A percentile compares a stretch with the other conserved stretches of the same genome.
Evolutionary conservation across 345 rosid genomes (phyloP).

Genomic region (Salix exigua): DNA sequence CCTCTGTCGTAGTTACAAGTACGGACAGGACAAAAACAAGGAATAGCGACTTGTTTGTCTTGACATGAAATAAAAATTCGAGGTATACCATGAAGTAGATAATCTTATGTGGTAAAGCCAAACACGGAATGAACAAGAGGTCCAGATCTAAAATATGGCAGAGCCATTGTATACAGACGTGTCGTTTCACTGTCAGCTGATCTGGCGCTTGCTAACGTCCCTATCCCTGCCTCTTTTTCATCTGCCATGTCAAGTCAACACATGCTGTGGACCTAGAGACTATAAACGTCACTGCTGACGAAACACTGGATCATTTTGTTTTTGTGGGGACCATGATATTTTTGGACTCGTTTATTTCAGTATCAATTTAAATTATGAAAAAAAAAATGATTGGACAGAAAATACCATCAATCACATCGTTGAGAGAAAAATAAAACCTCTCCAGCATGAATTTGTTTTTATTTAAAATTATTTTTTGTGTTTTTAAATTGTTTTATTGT

Average conservation of each 20-base stretch:
- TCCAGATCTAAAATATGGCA: not conserved
- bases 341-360: too few relatives aligned
- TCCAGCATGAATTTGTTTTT: too few relatives aligned
- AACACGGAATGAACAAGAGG: constrained; percentile 4
- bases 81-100: not conserved
- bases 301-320: not conserved
- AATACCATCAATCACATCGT: too few relatives aligned
- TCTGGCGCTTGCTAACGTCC: not conserved
- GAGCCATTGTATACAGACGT: constrained; percentile 2
- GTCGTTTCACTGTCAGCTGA: not conserved
- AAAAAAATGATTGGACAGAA: too few relatives aligned
- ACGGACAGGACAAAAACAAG: too few relatives aligned
- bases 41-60: constrained; percentile 6
- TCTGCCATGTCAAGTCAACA: not conserved
- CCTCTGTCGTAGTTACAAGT: not conserved
- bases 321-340: not conserved
- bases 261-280: not conserved
- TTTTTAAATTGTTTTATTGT: too few relatives aligned
- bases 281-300: constrained; percentile 21
- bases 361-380: too few relatives aligned
- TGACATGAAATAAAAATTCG: too few relatives aligned
- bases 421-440: too few relatives aligned
- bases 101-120: not conserved
- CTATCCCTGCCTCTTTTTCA: too few relatives aligned
- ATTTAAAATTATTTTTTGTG: too few relatives aligned